A percentile compares a stretch with the other conserved stretches of the same genome.
These are phyloP conservation scores for Malbranchea zuffiana DNA, from an alignment of 2,329 filamentous ascomycete genomes.

Conservation along the genomic window DNA sequence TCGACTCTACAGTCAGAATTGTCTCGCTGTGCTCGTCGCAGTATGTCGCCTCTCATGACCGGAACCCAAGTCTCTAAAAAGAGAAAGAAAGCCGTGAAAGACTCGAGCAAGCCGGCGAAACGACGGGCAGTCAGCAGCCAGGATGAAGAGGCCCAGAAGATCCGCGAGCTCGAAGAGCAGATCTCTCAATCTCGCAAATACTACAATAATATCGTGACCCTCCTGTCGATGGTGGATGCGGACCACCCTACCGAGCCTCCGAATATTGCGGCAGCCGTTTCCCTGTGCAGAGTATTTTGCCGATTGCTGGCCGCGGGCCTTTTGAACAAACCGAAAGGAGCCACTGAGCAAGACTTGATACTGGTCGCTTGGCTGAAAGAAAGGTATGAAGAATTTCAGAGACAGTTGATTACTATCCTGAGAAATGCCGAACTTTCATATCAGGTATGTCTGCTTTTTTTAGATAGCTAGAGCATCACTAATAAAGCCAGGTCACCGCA, in stretches of 20 bases:
- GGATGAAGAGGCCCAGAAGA: slow-evolving; percentile 45
- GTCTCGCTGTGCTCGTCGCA: too few relatives aligned
- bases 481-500: slow-evolving; percentile 46
- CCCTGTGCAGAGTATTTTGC: slow-evolving; percentile 77
- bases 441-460: slow-evolving; percentile 23
- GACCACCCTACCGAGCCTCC: slow-evolving; percentile 44
- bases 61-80: slow-evolving; percentile 27
- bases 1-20: slow-evolving; percentile 30
- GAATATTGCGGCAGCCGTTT: slow-evolving; percentile 59
- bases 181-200: slow-evolving; percentile 78
- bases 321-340: slow-evolving; percentile 53
- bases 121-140: slow-evolving; percentile 35
- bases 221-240: slow-evolving; percentile 50
- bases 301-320: slow-evolving; percentile 64
- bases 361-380: slow-evolving; percentile 71
- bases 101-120: slow-evolving; percentile 29
- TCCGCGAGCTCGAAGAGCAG: slow-evolving; percentile 65
- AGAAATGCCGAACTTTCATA: slow-evolving; percentile 48
- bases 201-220: slow-evolving; percentile 76
- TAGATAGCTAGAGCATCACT: slow-evolving; percentile 9
- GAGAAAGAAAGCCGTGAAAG: slow-evolving; percentile 28
- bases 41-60: slow-evolving; percentile 23
- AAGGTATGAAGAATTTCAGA: slow-evolving; percentile 60
- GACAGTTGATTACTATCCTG: slow-evolving; percentile 51
- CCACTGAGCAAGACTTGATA: slow-evolving; percentile 61